phyloP scores from a whole-genome alignment of 768 basidiomycete genomes.

The Chlorophyllum brunneum region DNA sequence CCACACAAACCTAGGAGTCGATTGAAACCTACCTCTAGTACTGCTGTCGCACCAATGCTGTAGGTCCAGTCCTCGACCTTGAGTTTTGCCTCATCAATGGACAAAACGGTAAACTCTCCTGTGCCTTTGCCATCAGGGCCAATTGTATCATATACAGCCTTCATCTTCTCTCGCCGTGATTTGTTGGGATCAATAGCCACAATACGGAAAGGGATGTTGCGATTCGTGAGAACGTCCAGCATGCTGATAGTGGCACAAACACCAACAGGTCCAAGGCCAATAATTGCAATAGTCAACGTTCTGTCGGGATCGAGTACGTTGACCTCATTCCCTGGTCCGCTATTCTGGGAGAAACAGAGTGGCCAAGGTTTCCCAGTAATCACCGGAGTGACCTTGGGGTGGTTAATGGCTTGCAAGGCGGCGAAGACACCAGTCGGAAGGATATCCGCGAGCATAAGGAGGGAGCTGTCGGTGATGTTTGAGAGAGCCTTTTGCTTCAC shows the following conservation, averaged over 20 bases:
- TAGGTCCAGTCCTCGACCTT: constrained; percentile 50
- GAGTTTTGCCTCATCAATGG: constrained; percentile 48
- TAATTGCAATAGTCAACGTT: constrained; percentile 55
- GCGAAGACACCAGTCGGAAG: constrained; percentile 80
- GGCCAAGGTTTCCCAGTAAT: constrained; percentile 62
- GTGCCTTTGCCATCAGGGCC: constrained; percentile 37
- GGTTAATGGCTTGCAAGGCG: constrained; percentile 64
- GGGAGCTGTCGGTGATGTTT: constrained; percentile 54
- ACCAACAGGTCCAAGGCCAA: constrained; percentile 80
- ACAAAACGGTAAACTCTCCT: constrained; percentile 47
- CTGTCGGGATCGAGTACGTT: constrained; percentile 42
- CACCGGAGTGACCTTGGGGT: constrained; percentile 65
- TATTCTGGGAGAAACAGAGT: constrained; percentile 30
- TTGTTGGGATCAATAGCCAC: constrained; percentile 63
- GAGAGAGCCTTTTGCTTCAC: constrained; percentile 35
- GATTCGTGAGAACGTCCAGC: constrained; percentile 52
- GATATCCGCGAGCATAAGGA: constrained; percentile 74
- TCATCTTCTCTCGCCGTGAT: constrained; percentile 54
- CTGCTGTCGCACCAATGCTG: constrained; percentile 55
- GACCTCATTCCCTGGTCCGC: constrained; percentile 24
- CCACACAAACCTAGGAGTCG: background rate
- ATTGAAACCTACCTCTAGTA: constrained; percentile 53
- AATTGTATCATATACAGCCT: constrained; percentile 52
- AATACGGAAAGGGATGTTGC: constrained; percentile 46
- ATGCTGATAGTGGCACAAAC: constrained; percentile 64